Percentiles rank a stretch among this genome's conserved stretches.
Evolutionary conservation across 768 basidiomycete genomes (phyloP).

Genomic region (Lentinula edodes): DNA sequence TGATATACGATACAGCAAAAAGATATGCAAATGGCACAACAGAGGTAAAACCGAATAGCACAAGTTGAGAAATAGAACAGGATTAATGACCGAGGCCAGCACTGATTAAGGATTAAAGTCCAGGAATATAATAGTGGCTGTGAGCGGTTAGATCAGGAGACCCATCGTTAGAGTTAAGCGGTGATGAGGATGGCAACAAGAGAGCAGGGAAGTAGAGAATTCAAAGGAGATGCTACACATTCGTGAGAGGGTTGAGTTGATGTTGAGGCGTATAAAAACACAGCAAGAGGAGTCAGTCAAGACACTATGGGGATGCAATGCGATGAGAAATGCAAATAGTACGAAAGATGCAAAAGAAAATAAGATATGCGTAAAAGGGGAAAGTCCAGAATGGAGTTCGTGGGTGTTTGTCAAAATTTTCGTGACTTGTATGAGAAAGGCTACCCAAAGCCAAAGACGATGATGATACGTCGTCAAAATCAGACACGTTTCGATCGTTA

Average conservation of each 20-base stretch:
- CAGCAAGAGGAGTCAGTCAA: not conserved
- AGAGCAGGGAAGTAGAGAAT: not conserved
- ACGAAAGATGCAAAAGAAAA: slow-evolving; percentile 8
- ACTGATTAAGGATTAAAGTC: slow-evolving; percentile 3
- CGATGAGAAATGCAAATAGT: slow-evolving; percentile 2
- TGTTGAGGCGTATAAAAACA: slow-evolving; percentile 3
- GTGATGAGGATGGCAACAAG: not conserved
- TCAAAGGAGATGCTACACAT: slow-evolving; percentile 4
- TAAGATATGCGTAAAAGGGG: slow-evolving; percentile 2
- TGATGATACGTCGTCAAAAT: not conserved
- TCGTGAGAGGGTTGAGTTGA: not conserved
- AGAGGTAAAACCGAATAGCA: not conserved
- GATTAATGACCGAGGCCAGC: not conserved
- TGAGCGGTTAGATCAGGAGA: slow-evolving; percentile 4
- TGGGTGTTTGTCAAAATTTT: not conserved
- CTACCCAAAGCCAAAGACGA: not conserved
- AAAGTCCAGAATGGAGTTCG: not conserved
- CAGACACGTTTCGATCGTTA: slow-evolving; percentile 6
- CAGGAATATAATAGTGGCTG: not conserved
- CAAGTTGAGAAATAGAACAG: not conserved
- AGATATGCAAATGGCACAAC: not conserved
- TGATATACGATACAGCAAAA: slow-evolving; percentile 8
- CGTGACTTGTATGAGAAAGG: not conserved
- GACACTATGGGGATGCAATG: not conserved
- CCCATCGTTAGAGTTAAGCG: not conserved